Percentiles rank a stretch among this genome's conserved stretches.
Evolutionary conservation across 805 yeast genomes (phyloP).

Genomic region (Pichia occidentalis): DNA sequence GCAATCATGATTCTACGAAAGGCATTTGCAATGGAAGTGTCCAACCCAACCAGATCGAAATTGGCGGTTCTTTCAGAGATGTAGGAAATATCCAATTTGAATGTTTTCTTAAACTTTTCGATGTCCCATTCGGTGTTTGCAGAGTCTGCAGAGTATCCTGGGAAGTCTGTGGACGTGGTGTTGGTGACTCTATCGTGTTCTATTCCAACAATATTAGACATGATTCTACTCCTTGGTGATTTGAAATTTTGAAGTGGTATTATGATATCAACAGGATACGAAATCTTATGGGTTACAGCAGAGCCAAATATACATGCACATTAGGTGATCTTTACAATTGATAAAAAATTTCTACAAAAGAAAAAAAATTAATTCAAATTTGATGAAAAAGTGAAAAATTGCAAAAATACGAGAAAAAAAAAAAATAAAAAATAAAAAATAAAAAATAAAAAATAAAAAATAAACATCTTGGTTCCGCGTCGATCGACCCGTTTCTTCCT

Average conservation of each 20-base stretch:
- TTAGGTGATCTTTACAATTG: too few relatives aligned
- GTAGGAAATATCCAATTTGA: conserved; percentile 61
- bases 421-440: neutral
- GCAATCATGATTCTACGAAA: conserved; percentile 95
- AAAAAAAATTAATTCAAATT: neutral
- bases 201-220: conserved; percentile 66
- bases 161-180: conserved; percentile 85
- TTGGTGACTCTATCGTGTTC: conserved; percentile 89
- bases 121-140: conserved; percentile 76
- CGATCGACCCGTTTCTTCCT: too few relatives aligned
- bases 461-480: neutral
- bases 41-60: conserved; percentile 81
- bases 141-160: conserved; percentile 58
- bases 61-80: conserved; percentile 66
- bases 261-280: too few relatives aligned
- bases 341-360: too few relatives aligned
- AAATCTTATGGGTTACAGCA: too few relatives aligned
- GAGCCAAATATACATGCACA: too few relatives aligned
- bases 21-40: conserved; percentile 92
- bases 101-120: conserved; percentile 63
- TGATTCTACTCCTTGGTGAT: conserved; percentile 7
- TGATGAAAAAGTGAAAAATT: neutral
- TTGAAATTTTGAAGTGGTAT: too few relatives aligned
- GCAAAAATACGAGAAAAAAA: neutral
- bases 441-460: conserved; percentile 8